Evolutionary conservation across 257 asterid genomes (phyloP), one percentile per base, ranked within the genome.

Genomic region (Nicotiana sylvestris): DNA sequence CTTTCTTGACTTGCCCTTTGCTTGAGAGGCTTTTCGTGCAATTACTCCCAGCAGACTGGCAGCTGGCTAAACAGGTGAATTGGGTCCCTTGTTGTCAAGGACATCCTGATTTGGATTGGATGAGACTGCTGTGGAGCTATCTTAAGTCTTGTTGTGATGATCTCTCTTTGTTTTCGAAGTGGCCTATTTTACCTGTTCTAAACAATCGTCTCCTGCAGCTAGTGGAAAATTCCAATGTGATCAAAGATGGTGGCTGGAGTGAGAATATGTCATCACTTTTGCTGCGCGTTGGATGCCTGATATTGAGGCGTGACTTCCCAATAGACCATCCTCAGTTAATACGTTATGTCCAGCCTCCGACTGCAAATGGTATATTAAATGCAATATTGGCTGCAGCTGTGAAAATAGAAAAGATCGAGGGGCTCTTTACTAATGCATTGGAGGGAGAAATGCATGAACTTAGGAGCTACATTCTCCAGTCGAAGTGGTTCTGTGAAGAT

Each of bases 181-280:
- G 99, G 99, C 99, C 99, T 83, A 93, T 93, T 85, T 91, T 95
- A 90, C 99, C 99, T 46, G 95, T 95, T 82, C 92, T 89, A 88
- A 90, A 88, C 83, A 90, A 88, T 90, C 72, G 83, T 84, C 92
- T 95, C 72, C 82, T 91, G 85, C 95, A 88, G 91, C 96, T 95
- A 83, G 95, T 88, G 84, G 87, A 92, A 85, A 93, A 95, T 87
- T 93, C 98, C 69, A 89, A 88, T 83, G 98, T 95, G 82, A 92
- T 95, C 82, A 89, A 86, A 88, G 98, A 94, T 86, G 98, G 93
- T 79, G 98, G 97, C 37, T 95, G 98, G 99, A 95, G 98, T 89
- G 99, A 95, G 88, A 95, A 91, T 86, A 91, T 93, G 96, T 91
- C 88, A 29, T 86, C 92, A 2, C 79, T 94, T 87, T 87, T 95